These are phyloP conservation scores for Pseudomonodictys pantanalensis DNA, from an alignment of 495 filamentous ascomycete species.

Conservation along the genomic window DNA sequence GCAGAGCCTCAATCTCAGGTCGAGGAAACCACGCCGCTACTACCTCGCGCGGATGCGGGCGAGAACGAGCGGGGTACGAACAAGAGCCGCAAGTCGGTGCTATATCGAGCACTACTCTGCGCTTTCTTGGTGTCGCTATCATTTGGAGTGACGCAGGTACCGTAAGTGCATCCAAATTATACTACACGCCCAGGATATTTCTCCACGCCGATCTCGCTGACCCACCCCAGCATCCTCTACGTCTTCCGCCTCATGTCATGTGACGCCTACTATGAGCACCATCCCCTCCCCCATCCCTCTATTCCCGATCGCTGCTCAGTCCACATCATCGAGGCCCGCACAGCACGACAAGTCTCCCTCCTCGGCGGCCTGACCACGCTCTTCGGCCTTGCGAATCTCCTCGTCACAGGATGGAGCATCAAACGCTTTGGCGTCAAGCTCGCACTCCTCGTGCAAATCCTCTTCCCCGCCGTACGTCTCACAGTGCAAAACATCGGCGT, in stretches of 20 bases:
- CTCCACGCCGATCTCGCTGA: too few species aligned
- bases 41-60: not conserved
- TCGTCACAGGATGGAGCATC: constrained; percentile 57
- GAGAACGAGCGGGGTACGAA: not conserved
- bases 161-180: constrained; percentile 45
- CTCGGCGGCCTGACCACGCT: constrained; percentile 47
- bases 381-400: constrained; percentile 53
- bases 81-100: constrained; percentile 22
- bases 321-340: constrained; percentile 53
- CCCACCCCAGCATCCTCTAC: constrained; percentile 49
- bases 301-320: constrained; percentile 46
- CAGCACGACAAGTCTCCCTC: constrained; percentile 52
- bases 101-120: constrained; percentile 44
- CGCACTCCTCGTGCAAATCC: constrained; percentile 51
- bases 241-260: constrained; percentile 59
- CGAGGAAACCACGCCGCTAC: constrained; percentile 12
- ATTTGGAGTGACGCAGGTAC: constrained; percentile 58
- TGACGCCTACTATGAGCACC: constrained; percentile 54
- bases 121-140: constrained; percentile 56
- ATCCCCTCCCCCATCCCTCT: constrained; percentile 31
- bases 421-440: constrained; percentile 53
- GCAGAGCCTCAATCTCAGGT: too few species aligned
- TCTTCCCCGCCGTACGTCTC: constrained; percentile 53
- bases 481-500: constrained; percentile 55
- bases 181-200: not conserved